Conservation (phyloP, 257 asterid genomes). For the Salvia splendens region DNA sequence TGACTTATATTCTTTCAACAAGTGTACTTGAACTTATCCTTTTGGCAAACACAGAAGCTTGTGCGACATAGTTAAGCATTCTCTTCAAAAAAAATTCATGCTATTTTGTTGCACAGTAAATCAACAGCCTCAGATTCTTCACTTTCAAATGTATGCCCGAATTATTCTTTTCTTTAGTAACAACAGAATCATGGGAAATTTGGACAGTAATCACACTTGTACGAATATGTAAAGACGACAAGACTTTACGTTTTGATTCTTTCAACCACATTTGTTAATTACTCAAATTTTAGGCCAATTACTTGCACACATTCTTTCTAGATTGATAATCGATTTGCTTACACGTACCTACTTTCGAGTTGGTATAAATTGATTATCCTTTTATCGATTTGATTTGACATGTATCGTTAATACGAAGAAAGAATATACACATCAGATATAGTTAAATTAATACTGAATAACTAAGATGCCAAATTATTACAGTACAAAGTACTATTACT, state of each 20-base stretch:
- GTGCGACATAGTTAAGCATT: constrained; percentile 29
- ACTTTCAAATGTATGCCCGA: neutral
- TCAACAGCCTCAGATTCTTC: constrained; percentile 17
- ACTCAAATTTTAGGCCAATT: neutral
- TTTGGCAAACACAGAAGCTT: constrained; percentile 22
- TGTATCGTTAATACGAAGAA: neutral
- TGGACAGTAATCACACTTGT: constrained; percentile 5
- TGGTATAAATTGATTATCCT: neutral
- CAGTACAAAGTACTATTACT: neutral
- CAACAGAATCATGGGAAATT: neutral
- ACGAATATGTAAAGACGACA: constrained; percentile 33
- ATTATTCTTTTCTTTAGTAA: constrained; percentile 25
- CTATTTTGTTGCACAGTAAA: neutral
- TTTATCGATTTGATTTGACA: neutral
- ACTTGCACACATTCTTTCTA: neutral
- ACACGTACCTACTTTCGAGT: constrained; percentile 1
- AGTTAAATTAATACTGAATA: neutral
- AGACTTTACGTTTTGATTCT: constrained; percentile 22
- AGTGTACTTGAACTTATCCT: neutral
- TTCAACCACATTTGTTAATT: neutral
- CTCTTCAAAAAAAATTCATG: constrained; percentile 5
- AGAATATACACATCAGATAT: neutral
- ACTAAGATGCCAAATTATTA: neutral
- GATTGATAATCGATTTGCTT: constrained; percentile 1
- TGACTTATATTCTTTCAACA: neutral